Evolutionary conservation across 1,139 yeast genomes (phyloP).

Genomic region (Suhomyces coccinellae): DNA sequence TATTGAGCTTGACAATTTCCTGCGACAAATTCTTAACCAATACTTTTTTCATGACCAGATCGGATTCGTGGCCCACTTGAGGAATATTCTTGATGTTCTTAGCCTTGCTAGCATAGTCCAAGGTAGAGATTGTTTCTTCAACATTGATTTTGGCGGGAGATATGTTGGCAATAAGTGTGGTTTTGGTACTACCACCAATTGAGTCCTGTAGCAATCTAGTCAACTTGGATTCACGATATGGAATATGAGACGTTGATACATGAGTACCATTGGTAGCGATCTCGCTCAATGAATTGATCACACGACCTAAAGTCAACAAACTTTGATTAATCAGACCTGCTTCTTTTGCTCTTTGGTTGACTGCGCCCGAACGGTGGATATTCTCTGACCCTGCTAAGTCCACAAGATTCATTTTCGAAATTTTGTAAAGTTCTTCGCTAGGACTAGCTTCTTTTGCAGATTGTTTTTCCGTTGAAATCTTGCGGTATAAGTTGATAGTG

Average conservation of each 20-base stretch:
- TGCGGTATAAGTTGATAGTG: constrained; percentile 57
- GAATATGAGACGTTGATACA: constrained; percentile 52
- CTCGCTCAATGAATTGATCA: constrained; percentile 63
- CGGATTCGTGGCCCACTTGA: constrained; percentile 54
- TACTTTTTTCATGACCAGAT: constrained; percentile 57
- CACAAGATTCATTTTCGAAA: constrained; percentile 74
- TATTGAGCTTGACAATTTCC: constrained; percentile 55
- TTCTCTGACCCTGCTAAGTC: constrained; percentile 92
- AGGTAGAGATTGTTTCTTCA: constrained; percentile 79
- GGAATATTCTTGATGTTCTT: constrained; percentile 76
- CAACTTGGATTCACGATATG: constrained; percentile 82
- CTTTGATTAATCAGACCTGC: constrained; percentile 90
- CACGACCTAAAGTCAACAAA: constrained; percentile 78
- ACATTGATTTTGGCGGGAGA: constrained; percentile 74
- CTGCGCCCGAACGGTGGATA: constrained; percentile 76
- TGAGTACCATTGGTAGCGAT: constrained; percentile 21
- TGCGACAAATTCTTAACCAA: constrained; percentile 56
- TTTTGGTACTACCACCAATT: constrained; percentile 78
- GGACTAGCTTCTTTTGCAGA: constrained; percentile 14
- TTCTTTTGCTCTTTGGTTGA: constrained; percentile 76
- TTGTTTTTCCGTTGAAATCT: constrained; percentile 17
- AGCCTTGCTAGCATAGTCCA: constrained; percentile 83
- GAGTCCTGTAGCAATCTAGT: constrained; percentile 81
- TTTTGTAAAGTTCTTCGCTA: constrained; percentile 39
- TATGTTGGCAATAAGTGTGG: constrained; percentile 77